Evolutionary conservation across 164 flowering plant genomes (phyloP), one percentile per base, ranked within the genome.

Genomic region (Houttuynia cordata): DNA sequence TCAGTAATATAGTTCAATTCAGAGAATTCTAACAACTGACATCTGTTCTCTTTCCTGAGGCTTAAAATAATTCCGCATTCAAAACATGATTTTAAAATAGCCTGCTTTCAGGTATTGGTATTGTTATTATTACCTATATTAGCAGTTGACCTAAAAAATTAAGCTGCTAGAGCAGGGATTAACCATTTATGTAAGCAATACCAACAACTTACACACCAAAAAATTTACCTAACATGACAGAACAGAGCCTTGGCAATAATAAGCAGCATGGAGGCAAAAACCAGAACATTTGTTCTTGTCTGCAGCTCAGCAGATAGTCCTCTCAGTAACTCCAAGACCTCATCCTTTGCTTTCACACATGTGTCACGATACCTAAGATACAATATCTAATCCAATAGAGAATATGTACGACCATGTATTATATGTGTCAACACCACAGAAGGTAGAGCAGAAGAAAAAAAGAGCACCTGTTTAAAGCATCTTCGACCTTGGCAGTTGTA

Each of bases 161-260:
- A 30, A 30, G 37, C 37, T 2, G 37, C 6, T 30, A 30, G 37
- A 30, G 37, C 2, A 30, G 37, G 37, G 37, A 30, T 6, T 30
- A 30, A 30, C 6, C 6, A 30, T 30, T 30, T 6, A 6, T 2
- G 6, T 6, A 2, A 30, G 6, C 37, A 45, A 45, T 10, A 45
- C 49, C 49, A 45, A 45, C 49, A 45, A 45, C 12, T 12, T 4
- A 12, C 2, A 2, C 17, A 23, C 1, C 4, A n/a, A 34, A 58
- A 63, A 64, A 7, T 67, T 22, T 53, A 92, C 98, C 99, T 86
- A 73, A 85, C 97, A 75, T 90, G 99, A 71, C 86, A 68, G 68
- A 90, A 88, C 65, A 93, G 74, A 23, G 97, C 99, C 78, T 86
- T 93, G 25, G 92, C 85, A 66, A 93, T 88, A 62, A 90, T 80